Conservation (phyloP, 495 filamentous ascomycete species). For the Penicillium turbatum region DNA sequence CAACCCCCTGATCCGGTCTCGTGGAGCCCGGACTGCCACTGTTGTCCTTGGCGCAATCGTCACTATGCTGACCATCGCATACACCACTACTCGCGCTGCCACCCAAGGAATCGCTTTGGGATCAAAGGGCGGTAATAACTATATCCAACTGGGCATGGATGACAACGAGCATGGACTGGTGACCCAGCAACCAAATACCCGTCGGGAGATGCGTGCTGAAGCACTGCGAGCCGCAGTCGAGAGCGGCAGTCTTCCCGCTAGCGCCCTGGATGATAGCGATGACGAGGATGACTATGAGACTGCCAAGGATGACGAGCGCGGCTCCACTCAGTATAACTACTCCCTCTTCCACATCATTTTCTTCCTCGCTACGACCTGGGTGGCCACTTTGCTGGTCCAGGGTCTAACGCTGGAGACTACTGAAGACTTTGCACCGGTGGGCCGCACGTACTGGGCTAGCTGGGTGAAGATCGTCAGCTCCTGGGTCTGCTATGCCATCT, state of each 20-base stretch:
- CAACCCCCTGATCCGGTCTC: conserved; percentile 87
- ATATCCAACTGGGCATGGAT: conserved; percentile 58
- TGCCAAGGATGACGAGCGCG: conserved; percentile 78
- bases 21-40: conserved; percentile 83
- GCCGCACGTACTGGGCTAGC: conserved; percentile 93
- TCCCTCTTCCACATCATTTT: conserved; percentile 97
- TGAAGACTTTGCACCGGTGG: conserved; percentile 81
- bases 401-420: conserved; percentile 63
- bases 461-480: conserved; percentile 99
- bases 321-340: conserved; percentile 92
- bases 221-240: conserved; percentile 89
- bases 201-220: conserved; percentile 87
- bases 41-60: conserved; percentile 89
- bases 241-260: conserved; percentile 83
- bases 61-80: conserved; percentile 95
- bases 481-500: conserved; percentile 95
- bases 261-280: conserved; percentile 77
- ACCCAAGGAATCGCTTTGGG: conserved; percentile 88
- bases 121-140: conserved; percentile 55
- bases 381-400: conserved; percentile 86
- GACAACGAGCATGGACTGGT: conserved; percentile 81
- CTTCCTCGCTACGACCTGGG: conserved; percentile 92
- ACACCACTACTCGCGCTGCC: conserved; percentile 93
- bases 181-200: conserved; percentile 74
- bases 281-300: conserved; percentile 58